Evolutionary conservation across 2,329 filamentous ascomycete genomes (phyloP), one percentile per base, ranked within the genome.

Genomic region (Ascochyta lentis): DNA sequence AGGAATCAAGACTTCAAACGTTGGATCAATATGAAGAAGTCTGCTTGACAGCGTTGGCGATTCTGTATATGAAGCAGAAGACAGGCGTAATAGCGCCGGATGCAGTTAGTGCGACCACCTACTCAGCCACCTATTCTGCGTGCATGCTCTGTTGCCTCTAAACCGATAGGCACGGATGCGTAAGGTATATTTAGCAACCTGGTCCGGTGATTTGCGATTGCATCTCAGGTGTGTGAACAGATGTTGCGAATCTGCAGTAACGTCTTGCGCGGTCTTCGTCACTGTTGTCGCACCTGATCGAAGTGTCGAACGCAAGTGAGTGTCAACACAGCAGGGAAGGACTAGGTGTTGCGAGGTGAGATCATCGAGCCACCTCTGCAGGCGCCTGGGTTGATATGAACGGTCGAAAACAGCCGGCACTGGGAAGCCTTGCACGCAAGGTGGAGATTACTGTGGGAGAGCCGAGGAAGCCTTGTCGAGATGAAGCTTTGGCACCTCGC

Each of bases 181-280:
- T 47, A 55, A 46, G 37, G 37, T 55, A 55, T 55, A 50, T 37
- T 55, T 55, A 55, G 52, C 41, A 49, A 41, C 31, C 6, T 46
- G 22, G 2, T 38, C 8, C 31, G 31, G 37, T 16, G 16, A 40
- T 27, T 35, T 29, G 23, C 15, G 6, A 29, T 27, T 45, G 29
- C 33, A n/a, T 19, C 19, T 23, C 10, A 19, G 8, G 8, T 35
- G 35, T 42, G 31, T 8, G 29, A 38, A 22, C 15, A 38, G 5
- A 34, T 7, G 7, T n/a, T 26, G 23, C 10, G 37, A 8, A 41
- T 6, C 40, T 37, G 37, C 24, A 38, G 19, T 12, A 38, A 13
- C 7, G 27, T 40, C 15, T 47, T 41, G 29, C 47, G 41, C 31
- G 47, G 46, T 31, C 41, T 33, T 42, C 53, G 24, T 55, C 53